These are phyloP conservation scores for Pestalotiopsis sp. DNA, from an alignment of 2,329 filamentous ascomycete genomes.

Conservation along the genomic window DNA sequence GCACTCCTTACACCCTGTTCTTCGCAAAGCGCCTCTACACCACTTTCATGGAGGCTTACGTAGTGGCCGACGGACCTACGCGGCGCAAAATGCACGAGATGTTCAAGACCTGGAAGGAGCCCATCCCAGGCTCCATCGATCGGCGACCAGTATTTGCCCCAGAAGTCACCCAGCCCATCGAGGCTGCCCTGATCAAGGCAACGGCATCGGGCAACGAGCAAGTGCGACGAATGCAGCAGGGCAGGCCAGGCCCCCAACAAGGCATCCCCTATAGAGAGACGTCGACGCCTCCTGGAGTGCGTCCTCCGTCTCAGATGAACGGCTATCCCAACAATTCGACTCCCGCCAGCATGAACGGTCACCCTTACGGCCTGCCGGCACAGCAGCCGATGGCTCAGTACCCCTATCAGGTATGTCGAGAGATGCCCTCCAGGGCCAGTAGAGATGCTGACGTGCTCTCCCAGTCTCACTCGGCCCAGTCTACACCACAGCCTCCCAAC, in stretches of 20 bases:
- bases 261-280: slow-evolving; percentile 68
- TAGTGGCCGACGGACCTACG: slow-evolving; percentile 79
- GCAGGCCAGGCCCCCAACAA: slow-evolving; percentile 54
- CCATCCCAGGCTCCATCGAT: slow-evolving; percentile 90
- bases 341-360: slow-evolving; percentile 39
- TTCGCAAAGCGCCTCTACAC: slow-evolving; percentile 89
- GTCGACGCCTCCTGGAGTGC: slow-evolving; percentile 68
- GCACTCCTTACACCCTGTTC: slow-evolving; percentile 95
- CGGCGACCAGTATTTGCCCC: slow-evolving; percentile 88
- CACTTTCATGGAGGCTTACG: slow-evolving; percentile 97
- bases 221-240: slow-evolving; percentile 40
- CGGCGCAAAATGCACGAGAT: slow-evolving; percentile 95
- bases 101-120: slow-evolving; percentile 97
- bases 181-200: slow-evolving; percentile 90
- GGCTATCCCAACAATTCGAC: slow-evolving; percentile 37
- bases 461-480: slow-evolving; percentile 33
- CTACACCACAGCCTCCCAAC: slow-evolving; percentile 41
- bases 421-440: not conserved
- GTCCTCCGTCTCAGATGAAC: slow-evolving; percentile 35
- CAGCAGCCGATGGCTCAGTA: slow-evolving; percentile 29
- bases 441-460: slow-evolving; percentile 18
- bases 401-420: slow-evolving; percentile 32
- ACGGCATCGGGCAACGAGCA: slow-evolving; percentile 63
- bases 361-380: slow-evolving; percentile 25
- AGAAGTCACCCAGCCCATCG: slow-evolving; percentile 87